Conservation (phyloP, 176 grass and related monocot species). For the Bothriochloa decipiens region DNA sequence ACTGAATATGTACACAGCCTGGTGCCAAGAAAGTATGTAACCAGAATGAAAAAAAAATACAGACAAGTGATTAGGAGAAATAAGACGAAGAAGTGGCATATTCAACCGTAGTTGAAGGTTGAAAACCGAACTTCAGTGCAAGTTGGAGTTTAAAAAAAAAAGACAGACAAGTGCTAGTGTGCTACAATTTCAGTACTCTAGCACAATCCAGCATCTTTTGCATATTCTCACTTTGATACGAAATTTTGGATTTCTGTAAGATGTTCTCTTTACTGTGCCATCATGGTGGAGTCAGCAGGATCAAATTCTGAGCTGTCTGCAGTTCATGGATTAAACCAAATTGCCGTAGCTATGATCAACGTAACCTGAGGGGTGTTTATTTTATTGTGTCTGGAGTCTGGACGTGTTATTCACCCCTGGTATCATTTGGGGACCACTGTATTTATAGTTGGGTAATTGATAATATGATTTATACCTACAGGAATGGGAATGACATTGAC, state of each 20-base stretch:
- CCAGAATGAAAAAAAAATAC: neutral
- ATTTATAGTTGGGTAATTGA: slow-evolving; percentile 14
- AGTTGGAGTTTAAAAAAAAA: too few relatives aligned
- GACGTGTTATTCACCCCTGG: neutral
- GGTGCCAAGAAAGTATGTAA: neutral
- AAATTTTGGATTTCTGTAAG: neutral
- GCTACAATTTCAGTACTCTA: neutral
- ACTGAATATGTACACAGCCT: neutral
- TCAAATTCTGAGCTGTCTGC: neutral
- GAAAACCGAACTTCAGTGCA: too few relatives aligned
- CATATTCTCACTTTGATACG: neutral
- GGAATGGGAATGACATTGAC: slow-evolving; percentile 98
- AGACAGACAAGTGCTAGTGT: too few relatives aligned
- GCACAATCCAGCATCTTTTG: neutral
- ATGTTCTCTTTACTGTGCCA: neutral
- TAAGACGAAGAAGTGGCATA: neutral
- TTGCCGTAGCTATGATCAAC: neutral
- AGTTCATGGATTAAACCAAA: neutral
- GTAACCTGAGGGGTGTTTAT: neutral
- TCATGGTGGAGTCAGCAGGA: neutral
- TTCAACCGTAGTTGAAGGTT: too few relatives aligned
- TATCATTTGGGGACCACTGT: neutral
- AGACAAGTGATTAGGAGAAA: neutral
- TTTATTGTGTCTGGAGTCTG: slow-evolving; percentile 1
- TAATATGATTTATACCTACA: slow-evolving; percentile 30